phyloP scores from a whole-genome alignment of 805 yeast genomes.

The Cyberlindnera veronae region DNA sequence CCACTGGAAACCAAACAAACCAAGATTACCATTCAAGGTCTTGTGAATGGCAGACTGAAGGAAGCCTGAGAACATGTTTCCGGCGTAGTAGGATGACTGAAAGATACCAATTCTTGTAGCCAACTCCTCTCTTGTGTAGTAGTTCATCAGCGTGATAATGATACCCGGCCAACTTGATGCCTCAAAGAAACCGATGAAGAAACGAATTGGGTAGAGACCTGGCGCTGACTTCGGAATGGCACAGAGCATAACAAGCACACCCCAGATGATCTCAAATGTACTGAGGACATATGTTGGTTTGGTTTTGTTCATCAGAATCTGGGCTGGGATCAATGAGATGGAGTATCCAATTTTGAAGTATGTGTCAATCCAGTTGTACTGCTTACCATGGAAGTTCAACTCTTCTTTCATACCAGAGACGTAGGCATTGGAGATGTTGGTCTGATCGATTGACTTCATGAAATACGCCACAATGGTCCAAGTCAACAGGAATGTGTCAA shows the following conservation, averaged over 20 bases:
- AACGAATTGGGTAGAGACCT: constrained; percentile 54
- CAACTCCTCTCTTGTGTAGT: constrained; percentile 35
- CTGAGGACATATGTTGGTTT: constrained; percentile 51
- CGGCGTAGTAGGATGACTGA: constrained; percentile 15
- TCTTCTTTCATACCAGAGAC: constrained; percentile 57
- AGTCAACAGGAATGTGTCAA: constrained; percentile 13
- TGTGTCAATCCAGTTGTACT: constrained; percentile 57
- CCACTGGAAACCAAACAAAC: constrained; percentile 17
- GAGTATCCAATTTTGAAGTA: constrained; percentile 59
- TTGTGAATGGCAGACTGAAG: constrained; percentile 35
- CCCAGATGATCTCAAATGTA: constrained; percentile 62
- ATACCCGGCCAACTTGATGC: constrained; percentile 52
- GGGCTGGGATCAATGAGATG: constrained; percentile 63
- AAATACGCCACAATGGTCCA: constrained; percentile 32
- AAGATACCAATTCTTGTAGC: constrained; percentile 31
- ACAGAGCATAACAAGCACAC: constrained; percentile 56
- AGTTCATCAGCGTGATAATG: constrained; percentile 32
- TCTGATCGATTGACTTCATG: constrained; percentile 62
- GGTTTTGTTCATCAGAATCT: constrained; percentile 52
- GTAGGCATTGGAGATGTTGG: constrained; percentile 63
- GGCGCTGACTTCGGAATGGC: constrained; percentile 34
- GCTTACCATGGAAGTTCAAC: constrained; percentile 28
- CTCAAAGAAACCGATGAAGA: constrained; percentile 67
- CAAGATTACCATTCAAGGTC: constrained; percentile 11
- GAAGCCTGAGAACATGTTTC: constrained; percentile 32